These are phyloP conservation scores for Vaccinium darrowii DNA, from an alignment of 148 eudicot genomes.

Conservation along the genomic window DNA sequence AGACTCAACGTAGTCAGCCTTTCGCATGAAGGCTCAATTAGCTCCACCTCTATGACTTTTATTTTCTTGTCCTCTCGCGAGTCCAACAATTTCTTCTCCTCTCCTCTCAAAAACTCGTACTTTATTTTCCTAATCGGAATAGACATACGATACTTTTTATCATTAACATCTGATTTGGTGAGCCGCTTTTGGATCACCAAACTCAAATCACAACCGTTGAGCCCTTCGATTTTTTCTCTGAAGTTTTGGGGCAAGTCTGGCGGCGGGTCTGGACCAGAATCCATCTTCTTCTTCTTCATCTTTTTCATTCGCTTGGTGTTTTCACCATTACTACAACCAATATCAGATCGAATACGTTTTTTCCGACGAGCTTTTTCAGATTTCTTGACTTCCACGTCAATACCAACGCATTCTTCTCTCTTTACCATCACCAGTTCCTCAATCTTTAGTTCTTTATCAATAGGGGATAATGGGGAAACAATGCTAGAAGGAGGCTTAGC, in stretches of 20 bases:
- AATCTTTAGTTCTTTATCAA: neutral
- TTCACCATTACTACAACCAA: no score
- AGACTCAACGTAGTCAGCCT: neutral
- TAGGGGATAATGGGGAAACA: neutral
- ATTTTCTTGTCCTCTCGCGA: neutral
- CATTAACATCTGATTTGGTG: neutral
- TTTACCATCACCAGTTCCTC: neutral
- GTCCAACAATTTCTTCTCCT: neutral
- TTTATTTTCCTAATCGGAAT: neutral
- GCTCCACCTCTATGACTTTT: neutral
- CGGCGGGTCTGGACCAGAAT: neutral
- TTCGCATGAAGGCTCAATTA: neutral
- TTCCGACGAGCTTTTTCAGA: neutral
- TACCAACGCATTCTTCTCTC: neutral
- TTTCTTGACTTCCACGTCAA: neutral
- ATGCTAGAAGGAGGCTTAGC: neutral
- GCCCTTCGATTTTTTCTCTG: neutral
- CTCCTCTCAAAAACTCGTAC: neutral
- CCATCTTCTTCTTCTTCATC: neutral
- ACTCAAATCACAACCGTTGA: neutral
- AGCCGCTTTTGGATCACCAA: neutral
- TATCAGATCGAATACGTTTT: no score
- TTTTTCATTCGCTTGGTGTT: no score
- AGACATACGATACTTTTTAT: neutral
- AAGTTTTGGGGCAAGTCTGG: neutral